A percentile compares a stretch with the other conserved stretches of the same genome.
Conservation (phyloP, 176 grass and related monocot species). For the Puya raimondii region DNA sequence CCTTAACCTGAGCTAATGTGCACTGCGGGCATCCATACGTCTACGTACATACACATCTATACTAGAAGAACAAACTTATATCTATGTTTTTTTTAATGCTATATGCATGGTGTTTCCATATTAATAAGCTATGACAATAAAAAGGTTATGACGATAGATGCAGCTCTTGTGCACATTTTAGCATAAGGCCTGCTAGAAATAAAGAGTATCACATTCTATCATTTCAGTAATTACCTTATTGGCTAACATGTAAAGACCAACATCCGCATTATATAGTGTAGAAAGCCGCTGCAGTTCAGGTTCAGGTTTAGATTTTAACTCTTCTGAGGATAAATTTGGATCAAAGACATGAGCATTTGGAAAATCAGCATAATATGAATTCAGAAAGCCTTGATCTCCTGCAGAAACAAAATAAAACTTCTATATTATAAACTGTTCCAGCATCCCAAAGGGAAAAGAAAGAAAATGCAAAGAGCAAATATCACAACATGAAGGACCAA, state of each 20-base stretch:
- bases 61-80: no score
- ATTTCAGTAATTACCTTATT: constrained; percentile 56
- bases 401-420: constrained; percentile 26
- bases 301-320: constrained; percentile 45
- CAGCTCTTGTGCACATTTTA: background rate
- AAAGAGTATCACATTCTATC: background rate
- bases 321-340: constrained; percentile 37
- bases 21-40: no score
- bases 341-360: constrained; percentile 83
- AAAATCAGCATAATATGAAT: constrained; percentile 95
- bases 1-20: no score
- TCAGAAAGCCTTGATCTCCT: constrained; percentile 57
- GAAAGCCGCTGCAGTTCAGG: constrained; percentile 75
- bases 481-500: background rate
- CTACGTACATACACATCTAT: no score
- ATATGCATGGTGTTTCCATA: no score
- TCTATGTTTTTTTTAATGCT: no score
- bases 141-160: no score
- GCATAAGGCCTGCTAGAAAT: background rate
- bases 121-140: no score
- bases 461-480: background rate
- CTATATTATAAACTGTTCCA: background rate
- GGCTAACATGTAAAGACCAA: constrained; percentile 98
- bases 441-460: background rate
- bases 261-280: constrained; percentile 95